phyloP scores from a whole-genome alignment of 2,329 filamentous ascomycete genomes.

The Nannizziopsis arthrosporioides region DNA sequence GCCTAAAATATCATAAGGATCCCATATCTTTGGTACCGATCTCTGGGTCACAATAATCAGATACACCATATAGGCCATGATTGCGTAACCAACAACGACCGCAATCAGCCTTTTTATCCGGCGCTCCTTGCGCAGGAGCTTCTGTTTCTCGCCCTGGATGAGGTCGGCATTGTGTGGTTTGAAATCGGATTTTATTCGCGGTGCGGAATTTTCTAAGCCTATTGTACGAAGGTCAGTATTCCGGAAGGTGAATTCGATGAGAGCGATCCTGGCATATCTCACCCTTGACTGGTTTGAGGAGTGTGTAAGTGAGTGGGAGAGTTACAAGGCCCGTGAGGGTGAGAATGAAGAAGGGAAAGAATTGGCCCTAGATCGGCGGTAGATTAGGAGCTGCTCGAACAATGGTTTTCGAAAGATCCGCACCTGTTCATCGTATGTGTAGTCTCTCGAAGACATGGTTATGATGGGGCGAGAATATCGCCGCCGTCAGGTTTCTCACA shows the following conservation, averaged over 20 bases:
- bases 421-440: slow-evolving; percentile 94
- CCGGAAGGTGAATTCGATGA: neutral
- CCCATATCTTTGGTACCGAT: slow-evolving; percentile 69
- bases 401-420: slow-evolving; percentile 12
- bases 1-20: slow-evolving; percentile 89
- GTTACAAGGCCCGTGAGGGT: slow-evolving; percentile 81
- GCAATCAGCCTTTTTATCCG: slow-evolving; percentile 72
- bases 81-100: slow-evolving; percentile 63
- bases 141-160: slow-evolving; percentile 68
- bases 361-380: slow-evolving; percentile 56
- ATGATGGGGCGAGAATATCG: slow-evolving; percentile 3
- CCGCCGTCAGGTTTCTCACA: slow-evolving; percentile 7
- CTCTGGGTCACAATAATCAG: slow-evolving; percentile 70
- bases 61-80: slow-evolving; percentile 86
- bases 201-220: slow-evolving; percentile 67
- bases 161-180: slow-evolving; percentile 71
- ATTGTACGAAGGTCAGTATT: slow-evolving; percentile 22
- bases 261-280: slow-evolving; percentile 15
- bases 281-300: slow-evolving; percentile 67
- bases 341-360: slow-evolving; percentile 98
- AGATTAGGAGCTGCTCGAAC: neutral
- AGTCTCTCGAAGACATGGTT: slow-evolving; percentile 72
- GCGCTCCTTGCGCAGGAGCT: slow-evolving; percentile 81
- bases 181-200: slow-evolving; percentile 71
- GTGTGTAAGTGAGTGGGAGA: slow-evolving; percentile 76